Base-by-base conservation (phyloP, 2,329 filamentous ascomycete species). In the Xylaria sp. region DNA sequence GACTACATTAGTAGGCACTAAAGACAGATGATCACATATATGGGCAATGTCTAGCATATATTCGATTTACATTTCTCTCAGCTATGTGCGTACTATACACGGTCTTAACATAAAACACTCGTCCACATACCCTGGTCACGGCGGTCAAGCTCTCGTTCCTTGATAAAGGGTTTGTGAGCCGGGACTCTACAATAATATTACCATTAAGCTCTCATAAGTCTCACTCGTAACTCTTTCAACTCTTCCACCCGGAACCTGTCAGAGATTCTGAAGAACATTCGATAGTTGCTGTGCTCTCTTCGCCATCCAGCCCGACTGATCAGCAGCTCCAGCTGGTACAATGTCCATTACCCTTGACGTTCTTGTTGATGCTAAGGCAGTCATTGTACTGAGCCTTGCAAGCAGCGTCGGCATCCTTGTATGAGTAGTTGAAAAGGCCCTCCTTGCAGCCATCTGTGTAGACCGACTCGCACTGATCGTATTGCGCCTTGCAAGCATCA, bases 401-500 rank as follows among this genome's bases (percentile, higher is more conserved):
- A 76, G 86, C 85, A 63, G 73, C 75, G 23, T 67, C 73, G 12
- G 83, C 83, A 10, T 65, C 70, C 10, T 58, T 67, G 56, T 75
- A 78, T 28, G 63, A 74, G 55, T 78, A 76, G 2, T 20, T 58
- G 74, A 78, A 79, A 51, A 69, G 58, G 18, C 67, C 64, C 13
- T 69, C 65, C 73, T 80, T 80, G 80, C 86, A 88, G 51, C 83
- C 82, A 77, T 85, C 76, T 66, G 83, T 84, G 73, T 88, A 88
- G 48, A 83, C 82, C 50, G 76, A 76, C 28, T 81, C 73, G 76
- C 86, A 89, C 63, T 83, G 77, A 44, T 83, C 75, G 76, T 83
- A 86, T 80, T 89, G 87, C 61, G 80, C 79, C 78, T 84, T 81
- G 81, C 87, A 88, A 37, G 87, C 86, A 71, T 86, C 85, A 61